A percentile compares a stretch with the other conserved stretches of the same genome.
Conservation (phyloP, 164 flowering plant species). For the Tetrastigma voinierianum region DNA sequence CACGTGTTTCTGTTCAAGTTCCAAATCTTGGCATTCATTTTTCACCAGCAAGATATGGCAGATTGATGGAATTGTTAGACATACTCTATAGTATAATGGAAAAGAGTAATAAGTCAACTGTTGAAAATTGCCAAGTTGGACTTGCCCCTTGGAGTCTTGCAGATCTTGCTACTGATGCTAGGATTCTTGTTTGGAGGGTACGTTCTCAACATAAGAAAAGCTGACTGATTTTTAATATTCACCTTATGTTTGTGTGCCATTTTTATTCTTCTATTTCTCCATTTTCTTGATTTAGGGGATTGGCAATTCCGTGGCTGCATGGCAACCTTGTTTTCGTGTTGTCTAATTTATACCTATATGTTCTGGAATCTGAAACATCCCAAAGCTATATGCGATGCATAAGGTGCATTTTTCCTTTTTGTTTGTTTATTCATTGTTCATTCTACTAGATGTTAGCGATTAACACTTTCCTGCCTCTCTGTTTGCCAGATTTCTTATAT, state of each 20-base stretch:
- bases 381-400: constrained; percentile 74
- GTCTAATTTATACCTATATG: constrained; percentile 82
- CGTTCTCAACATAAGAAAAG: constrained; percentile 10
- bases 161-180: constrained; percentile 72
- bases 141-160: constrained; percentile 67
- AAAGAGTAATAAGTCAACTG: constrained; percentile 28
- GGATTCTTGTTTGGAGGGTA: constrained; percentile 95
- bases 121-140: constrained; percentile 38
- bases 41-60: constrained; percentile 77
- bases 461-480: neutral
- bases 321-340: constrained; percentile 89
- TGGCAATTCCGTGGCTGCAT: constrained; percentile 88
- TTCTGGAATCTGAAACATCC: constrained; percentile 72
- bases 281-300: constrained; percentile 64
- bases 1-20: constrained; percentile 86
- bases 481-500: neutral
- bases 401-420: constrained; percentile 36
- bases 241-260: neutral
- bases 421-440: neutral
- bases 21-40: constrained; percentile 90
- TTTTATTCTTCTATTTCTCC: neutral
- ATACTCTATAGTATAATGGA: constrained; percentile 53
- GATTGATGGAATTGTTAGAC: constrained; percentile 68
- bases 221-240: neutral
- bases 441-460: neutral